phyloP scores from a whole-genome alignment of 257 asterid species.

The Fraxinus anomala region DNA sequence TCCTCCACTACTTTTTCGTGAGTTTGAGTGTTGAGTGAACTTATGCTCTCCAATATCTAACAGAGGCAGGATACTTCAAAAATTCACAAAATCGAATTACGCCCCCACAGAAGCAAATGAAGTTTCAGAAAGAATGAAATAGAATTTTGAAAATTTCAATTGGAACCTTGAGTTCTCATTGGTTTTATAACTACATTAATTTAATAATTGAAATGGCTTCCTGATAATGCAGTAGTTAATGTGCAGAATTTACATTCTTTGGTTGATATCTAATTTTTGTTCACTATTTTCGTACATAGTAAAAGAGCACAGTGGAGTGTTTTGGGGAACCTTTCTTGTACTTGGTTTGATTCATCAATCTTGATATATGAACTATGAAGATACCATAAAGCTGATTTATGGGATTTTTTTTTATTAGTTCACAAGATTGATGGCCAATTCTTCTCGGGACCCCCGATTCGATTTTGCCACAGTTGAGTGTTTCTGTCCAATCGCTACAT shows the following conservation, averaged over 20 bases:
- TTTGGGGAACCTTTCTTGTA: not conserved
- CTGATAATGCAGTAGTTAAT: not conserved
- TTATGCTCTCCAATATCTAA: no score
- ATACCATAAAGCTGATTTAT: not conserved
- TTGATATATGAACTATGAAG: not conserved
- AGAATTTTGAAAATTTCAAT: not conserved
- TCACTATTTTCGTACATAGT: not conserved
- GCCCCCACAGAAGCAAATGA: conserved; percentile 15
- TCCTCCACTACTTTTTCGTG: no score
- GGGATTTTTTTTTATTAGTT: not conserved
- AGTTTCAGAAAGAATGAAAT: not conserved
- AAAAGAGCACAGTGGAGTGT: no score
- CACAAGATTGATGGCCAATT: not conserved
- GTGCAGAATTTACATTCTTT: not conserved
- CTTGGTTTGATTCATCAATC: not conserved
- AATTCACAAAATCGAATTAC: not conserved
- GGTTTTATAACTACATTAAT: not conserved
- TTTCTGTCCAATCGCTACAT: not conserved
- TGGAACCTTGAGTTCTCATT: conserved; percentile 3
- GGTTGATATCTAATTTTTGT: not conserved
- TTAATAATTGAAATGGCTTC: not conserved
- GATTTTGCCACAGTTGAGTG: not conserved
- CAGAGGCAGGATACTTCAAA: not conserved
- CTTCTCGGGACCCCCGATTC: not conserved
- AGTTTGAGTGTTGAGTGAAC: no score